These are phyloP conservation scores for Talaromyces sp. DNA, from an alignment of 2,329 filamentous ascomycete species.

Conservation along the genomic window DNA sequence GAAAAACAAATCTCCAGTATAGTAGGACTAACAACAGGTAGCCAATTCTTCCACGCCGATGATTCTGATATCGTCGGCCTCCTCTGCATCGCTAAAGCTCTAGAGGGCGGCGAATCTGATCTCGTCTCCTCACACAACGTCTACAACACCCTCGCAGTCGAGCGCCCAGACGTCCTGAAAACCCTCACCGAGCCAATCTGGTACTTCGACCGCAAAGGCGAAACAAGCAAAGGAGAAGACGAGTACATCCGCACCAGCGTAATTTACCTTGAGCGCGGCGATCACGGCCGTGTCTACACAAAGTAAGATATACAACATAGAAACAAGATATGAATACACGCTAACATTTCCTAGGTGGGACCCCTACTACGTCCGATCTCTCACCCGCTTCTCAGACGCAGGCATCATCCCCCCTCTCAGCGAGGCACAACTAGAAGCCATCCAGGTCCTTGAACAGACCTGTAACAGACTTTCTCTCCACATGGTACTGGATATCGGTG, in stretches of 20 bases:
- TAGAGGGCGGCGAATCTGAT: conserved; percentile 83
- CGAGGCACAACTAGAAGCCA: conserved; percentile 67
- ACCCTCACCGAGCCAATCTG: conserved; percentile 76
- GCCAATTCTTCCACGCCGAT: conserved; percentile 84
- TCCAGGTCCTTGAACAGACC: conserved; percentile 72
- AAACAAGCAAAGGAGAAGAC: conserved; percentile 73
- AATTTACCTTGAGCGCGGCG: conserved; percentile 73
- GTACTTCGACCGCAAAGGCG: conserved; percentile 92
- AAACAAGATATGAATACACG: background rate
- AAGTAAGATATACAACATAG: conserved; percentile 54
- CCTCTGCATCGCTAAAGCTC: conserved; percentile 75
- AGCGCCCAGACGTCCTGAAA: conserved; percentile 77
- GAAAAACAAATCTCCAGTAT: conserved; percentile 67
- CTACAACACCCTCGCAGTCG: conserved; percentile 75
- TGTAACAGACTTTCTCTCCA: conserved; percentile 74
- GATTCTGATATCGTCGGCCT: conserved; percentile 82
- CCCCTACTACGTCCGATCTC: conserved; percentile 80
- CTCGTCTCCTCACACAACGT: conserved; percentile 77
- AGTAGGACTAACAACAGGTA: conserved; percentile 25
- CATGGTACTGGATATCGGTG: conserved; percentile 83
- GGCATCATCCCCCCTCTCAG: conserved; percentile 75
- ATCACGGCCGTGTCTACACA: conserved; percentile 69
- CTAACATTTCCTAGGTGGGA: conserved; percentile 62
- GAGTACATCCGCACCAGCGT: conserved; percentile 73
- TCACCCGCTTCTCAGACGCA: conserved; percentile 71